Conservation (phyloP, 768 basidiomycete species). For the Suillus cothurnatus region DNA sequence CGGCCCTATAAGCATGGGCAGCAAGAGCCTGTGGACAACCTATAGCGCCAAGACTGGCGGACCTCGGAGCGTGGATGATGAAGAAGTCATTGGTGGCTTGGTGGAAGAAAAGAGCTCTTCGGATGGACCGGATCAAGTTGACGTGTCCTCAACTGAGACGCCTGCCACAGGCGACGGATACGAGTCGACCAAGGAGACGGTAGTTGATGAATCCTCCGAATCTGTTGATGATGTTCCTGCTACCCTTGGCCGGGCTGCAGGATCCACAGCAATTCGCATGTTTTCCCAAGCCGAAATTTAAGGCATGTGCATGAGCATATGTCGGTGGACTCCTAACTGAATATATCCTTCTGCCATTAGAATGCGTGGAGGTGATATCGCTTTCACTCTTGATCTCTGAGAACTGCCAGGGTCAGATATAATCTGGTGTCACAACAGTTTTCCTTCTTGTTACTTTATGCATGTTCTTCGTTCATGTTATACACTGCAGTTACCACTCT, state of each 20-base stretch:
- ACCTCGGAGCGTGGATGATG: conserved; percentile 47
- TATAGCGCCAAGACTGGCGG: conserved; percentile 62
- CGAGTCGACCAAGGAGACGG: conserved; percentile 11
- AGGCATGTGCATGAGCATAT: background rate
- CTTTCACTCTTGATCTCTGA: background rate
- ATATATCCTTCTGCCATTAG: background rate
- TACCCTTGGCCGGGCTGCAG: conserved; percentile 31
- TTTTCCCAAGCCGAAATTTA: background rate
- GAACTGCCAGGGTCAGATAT: background rate
- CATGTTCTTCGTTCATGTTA: background rate
- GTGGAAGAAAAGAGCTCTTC: conserved; percentile 16
- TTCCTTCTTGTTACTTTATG: conserved; percentile 2
- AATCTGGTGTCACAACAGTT: background rate
- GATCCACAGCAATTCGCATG: conserved; percentile 3
- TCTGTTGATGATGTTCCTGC: conserved; percentile 20
- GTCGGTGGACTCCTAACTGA: background rate
- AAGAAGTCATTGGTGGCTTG: conserved; percentile 22
- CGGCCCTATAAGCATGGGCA: conserved; percentile 48
- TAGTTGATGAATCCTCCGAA: conserved; percentile 9
- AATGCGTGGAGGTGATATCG: background rate
- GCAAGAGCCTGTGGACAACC: conserved; percentile 61
- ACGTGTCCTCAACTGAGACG: conserved; percentile 4
- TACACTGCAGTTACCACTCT: background rate
- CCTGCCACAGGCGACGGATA: conserved; percentile 10
- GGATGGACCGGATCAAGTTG: conserved; percentile 13